Percentiles rank a stretch among this genome's conserved stretches.
Conservation (phyloP, 805 yeast species). For the Pichia phayaonensis region DNA sequence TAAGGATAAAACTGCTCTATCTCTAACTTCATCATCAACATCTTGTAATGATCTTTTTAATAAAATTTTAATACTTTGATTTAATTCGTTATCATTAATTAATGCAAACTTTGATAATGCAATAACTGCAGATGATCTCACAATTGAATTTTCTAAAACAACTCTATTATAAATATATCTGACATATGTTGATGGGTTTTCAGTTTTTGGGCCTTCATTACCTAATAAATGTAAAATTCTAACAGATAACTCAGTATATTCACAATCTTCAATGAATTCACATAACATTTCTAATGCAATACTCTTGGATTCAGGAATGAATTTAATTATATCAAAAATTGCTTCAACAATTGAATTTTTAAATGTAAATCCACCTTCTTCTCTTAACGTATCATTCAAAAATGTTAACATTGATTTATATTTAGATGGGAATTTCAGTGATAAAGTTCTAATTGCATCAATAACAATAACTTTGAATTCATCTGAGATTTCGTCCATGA, state of each 20-base stretch:
- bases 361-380: conserved; percentile 83
- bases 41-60: conserved; percentile 81
- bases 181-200: conserved; percentile 82
- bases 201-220: conserved; percentile 84
- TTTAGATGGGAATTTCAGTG: conserved; percentile 88
- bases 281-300: conserved; percentile 80
- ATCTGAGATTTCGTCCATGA: conserved; percentile 90
- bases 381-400: conserved; percentile 75
- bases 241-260: conserved; percentile 88
- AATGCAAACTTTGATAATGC: conserved; percentile 88
- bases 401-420: conserved; percentile 76
- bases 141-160: conserved; percentile 90
- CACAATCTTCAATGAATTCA: conserved; percentile 98
- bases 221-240: conserved; percentile 88
- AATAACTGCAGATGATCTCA: conserved; percentile 91
- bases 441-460: conserved; percentile 88
- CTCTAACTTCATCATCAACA: conserved; percentile 95
- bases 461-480: conserved; percentile 92
- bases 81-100: conserved; percentile 59
- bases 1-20: conserved; percentile 85
- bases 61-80: conserved; percentile 63
- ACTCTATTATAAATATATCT: conserved; percentile 96
- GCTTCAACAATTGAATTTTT: conserved; percentile 89
- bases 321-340: conserved; percentile 81
- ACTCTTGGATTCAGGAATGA: conserved; percentile 77